Conservation (phyloP, 345 rosid genomes). For the Erodium maritimum region DNA sequence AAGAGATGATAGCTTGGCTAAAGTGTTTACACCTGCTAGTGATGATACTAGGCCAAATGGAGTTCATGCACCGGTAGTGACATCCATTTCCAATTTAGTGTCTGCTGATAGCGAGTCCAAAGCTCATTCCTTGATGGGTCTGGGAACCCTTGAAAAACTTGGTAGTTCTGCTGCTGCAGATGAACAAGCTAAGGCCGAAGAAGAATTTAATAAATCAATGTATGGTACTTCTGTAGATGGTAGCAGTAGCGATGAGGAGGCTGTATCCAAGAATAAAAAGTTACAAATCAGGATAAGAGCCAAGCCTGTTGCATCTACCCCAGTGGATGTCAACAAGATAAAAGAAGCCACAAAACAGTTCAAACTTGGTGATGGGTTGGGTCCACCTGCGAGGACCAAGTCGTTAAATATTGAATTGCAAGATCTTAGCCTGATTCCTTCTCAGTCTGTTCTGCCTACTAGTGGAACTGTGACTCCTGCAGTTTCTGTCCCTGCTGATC, state of each 20-base stretch:
- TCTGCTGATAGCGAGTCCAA: conserved; percentile 35
- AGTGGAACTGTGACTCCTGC: conserved; percentile 24
- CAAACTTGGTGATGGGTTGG: conserved; percentile 80
- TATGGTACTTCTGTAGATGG: conserved; percentile 67
- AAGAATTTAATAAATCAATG: conserved; percentile 93
- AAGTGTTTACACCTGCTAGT: conserved; percentile 44
- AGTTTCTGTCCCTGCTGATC: conserved; percentile 50
- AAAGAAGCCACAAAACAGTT: conserved; percentile 85
- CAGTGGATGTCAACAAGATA: conserved; percentile 82
- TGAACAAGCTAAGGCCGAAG: conserved; percentile 92
- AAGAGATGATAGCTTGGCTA: conserved; percentile 70
- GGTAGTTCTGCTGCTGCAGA: conserved; percentile 38
- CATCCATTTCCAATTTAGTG: conserved; percentile 35
- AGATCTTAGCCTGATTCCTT: conserved; percentile 45
- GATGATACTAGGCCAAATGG: conserved; percentile 39
- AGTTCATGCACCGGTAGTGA: conserved; percentile 24
- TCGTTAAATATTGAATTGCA: conserved; percentile 48
- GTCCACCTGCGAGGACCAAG: conserved; percentile 58
- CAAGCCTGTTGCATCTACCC: conserved; percentile 55
- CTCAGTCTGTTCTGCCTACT: conserved; percentile 33
- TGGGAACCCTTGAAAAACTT: conserved; percentile 73
- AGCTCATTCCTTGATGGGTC: conserved; percentile 58
- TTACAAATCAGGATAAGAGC: conserved; percentile 85
- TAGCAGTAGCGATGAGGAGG: conserved; percentile 96
- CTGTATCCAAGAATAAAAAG: conserved; percentile 49